phyloP scores from a whole-genome alignment of 176 grass and related monocot genomes.

The Oryza glaberrima region DNA sequence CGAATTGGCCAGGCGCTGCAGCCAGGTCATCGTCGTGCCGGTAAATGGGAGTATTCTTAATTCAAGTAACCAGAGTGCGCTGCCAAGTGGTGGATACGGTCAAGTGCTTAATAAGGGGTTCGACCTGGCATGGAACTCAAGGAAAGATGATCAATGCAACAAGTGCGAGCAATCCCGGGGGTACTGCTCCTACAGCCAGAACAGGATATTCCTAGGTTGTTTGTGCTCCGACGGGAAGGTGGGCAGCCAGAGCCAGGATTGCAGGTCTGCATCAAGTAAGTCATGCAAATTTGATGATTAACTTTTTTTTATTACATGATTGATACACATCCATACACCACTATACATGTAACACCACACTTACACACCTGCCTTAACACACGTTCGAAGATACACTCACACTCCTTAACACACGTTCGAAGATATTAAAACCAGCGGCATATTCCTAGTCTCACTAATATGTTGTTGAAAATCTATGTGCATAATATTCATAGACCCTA shows the following conservation, averaged over 20 bases:
- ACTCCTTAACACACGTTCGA: too few species aligned
- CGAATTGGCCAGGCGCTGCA: neutral
- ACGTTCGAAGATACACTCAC: too few species aligned
- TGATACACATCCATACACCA: too few species aligned
- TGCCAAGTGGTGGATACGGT: neutral
- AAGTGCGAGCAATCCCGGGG: neutral
- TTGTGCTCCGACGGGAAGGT: conserved; percentile 31
- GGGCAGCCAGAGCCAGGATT: accelerated
- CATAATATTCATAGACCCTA: too few species aligned
- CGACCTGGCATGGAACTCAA: conserved; percentile 26
- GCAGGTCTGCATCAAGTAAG: neutral
- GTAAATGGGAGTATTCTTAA: neutral
- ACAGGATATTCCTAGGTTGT: neutral
- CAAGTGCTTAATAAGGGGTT: neutral
- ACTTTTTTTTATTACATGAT: too few species aligned
- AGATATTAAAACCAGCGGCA: too few species aligned
- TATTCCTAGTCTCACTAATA: too few species aligned
- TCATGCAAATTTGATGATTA: neutral
- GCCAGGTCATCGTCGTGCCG: accelerated
- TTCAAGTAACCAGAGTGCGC: accelerated
- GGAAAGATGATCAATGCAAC: accelerated
- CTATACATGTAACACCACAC: too few species aligned
- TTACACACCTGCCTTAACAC: too few species aligned
- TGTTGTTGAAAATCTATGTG: too few species aligned
- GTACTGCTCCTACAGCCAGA: conserved; percentile 10